Percentiles rank a stretch among this genome's conserved stretches.
Conservation (phyloP, 2,329 filamentous ascomycete species). For the Epichloe gansuensis region DNA sequence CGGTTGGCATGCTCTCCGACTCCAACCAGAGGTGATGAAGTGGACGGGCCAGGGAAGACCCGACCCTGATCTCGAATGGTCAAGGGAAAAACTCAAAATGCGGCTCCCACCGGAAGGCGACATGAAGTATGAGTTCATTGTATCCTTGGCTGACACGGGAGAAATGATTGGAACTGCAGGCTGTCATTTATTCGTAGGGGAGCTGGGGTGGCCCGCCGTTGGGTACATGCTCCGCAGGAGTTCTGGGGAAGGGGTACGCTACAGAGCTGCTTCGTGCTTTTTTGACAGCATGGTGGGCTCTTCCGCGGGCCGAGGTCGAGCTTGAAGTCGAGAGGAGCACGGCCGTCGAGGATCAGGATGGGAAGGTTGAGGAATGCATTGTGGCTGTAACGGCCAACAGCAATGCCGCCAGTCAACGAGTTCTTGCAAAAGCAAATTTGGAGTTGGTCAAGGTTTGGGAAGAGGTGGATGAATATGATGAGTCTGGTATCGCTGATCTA, state of each 20-base stretch:
- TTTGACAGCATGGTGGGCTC: conserved; percentile 32
- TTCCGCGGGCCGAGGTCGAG: conserved; percentile 34
- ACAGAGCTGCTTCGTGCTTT: conserved; percentile 43
- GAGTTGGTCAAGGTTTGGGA: conserved; percentile 29
- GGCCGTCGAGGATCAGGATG: conserved; percentile 19
- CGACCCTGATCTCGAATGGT: conserved; percentile 33
- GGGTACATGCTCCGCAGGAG: conserved; percentile 45
- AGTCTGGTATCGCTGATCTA: conserved; percentile 10
- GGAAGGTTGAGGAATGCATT: conserved; percentile 23
- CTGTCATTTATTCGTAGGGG: conserved; percentile 21
- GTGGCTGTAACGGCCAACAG: conserved; percentile 33
- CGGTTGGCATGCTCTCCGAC: conserved; percentile 39
- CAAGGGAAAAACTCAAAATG: conserved; percentile 25
- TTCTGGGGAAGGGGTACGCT: conserved; percentile 43
- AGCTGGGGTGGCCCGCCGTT: conserved; percentile 42
- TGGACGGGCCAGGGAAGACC: conserved; percentile 34
- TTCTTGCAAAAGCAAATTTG: conserved; percentile 39
- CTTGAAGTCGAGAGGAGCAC: conserved; percentile 30
- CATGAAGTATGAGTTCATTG: conserved; percentile 43
- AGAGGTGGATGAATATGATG: conserved; percentile 15
- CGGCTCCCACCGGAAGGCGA: conserved; percentile 38
- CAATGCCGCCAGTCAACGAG: conserved; percentile 42
- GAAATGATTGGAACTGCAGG: conserved; percentile 41
- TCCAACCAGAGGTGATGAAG: conserved; percentile 49
- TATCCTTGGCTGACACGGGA: conserved; percentile 34